Conservation (phyloP, 768 basidiomycete species). For the Trametes maxima region DNA sequence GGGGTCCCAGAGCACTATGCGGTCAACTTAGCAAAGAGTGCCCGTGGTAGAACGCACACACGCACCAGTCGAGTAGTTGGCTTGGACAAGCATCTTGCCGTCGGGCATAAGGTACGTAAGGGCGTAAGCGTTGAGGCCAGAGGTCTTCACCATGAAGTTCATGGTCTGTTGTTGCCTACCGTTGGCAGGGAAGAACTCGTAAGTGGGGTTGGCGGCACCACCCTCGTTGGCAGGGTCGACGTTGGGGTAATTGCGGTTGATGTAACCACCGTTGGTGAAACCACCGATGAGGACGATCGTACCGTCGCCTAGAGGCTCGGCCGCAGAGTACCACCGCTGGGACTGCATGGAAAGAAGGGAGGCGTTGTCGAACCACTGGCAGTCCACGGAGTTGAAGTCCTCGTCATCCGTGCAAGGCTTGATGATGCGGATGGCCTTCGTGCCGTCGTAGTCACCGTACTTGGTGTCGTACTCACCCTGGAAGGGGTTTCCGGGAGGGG, state of each 20-base stretch:
- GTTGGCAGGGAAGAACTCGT: slow-evolving; percentile 78
- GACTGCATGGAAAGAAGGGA: slow-evolving; percentile 64
- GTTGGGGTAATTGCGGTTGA: slow-evolving; percentile 76
- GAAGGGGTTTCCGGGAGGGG: slow-evolving; percentile 45
- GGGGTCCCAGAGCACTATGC: slow-evolving; percentile 53
- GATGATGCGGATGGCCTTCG: slow-evolving; percentile 77
- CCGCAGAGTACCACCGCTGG: slow-evolving; percentile 77
- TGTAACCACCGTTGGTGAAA: slow-evolving; percentile 75
- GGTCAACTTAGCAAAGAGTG: slow-evolving; percentile 6
- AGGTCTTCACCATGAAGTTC: slow-evolving; percentile 70
- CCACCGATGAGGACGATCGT: slow-evolving; percentile 80
- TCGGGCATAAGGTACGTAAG: slow-evolving; percentile 75
- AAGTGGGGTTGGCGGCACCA: slow-evolving; percentile 78
- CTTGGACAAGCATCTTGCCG: slow-evolving; percentile 80
- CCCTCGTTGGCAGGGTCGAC: slow-evolving; percentile 62
- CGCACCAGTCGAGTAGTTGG: slow-evolving; percentile 76
- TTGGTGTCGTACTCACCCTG: slow-evolving; percentile 60
- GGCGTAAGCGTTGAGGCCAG: slow-evolving; percentile 78
- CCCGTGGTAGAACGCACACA: slow-evolving; percentile 18
- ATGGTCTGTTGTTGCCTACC: slow-evolving; percentile 50
- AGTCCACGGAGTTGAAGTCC: slow-evolving; percentile 48
- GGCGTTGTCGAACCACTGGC: slow-evolving; percentile 75
- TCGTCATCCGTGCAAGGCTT: slow-evolving; percentile 60
- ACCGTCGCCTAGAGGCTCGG: slow-evolving; percentile 77
- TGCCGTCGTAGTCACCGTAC: slow-evolving; percentile 83